Evolutionary conservation across 139 green algal genomes (phyloP).

Genomic region (Nannochloris sp.): DNA sequence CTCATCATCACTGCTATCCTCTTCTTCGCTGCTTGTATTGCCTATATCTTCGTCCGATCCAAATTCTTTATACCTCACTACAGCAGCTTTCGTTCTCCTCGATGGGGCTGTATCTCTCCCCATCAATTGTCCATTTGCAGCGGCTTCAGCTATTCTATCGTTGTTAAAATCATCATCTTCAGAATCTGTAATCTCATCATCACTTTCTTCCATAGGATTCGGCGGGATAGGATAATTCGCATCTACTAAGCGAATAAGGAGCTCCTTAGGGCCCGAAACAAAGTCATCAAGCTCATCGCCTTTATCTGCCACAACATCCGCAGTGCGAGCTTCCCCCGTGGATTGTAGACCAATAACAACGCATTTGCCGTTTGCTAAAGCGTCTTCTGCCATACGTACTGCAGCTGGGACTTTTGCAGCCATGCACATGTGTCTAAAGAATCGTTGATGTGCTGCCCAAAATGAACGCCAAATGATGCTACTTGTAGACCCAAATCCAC

Average conservation of each 20-base stretch:
- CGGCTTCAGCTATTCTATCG: not conserved
- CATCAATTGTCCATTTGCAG: not conserved
- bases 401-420: slow-evolving; percentile 53
- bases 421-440: slow-evolving; percentile 75
- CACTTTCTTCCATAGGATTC: slow-evolving; percentile 4
- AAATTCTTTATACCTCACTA: slow-evolving; percentile 21
- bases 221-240: slow-evolving; percentile 38
- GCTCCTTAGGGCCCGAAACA: slow-evolving; percentile 54
- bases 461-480: slow-evolving; percentile 53
- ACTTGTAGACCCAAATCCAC: slow-evolving; percentile 14
- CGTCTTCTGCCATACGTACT: slow-evolving; percentile 36
- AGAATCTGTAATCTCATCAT: slow-evolving; percentile 6
- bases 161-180: slow-evolving; percentile 22
- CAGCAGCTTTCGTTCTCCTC: not conserved
- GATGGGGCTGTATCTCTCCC: slow-evolving; percentile 3
- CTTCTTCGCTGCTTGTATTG: not conserved
- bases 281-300: slow-evolving; percentile 48
- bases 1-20: not conserved
- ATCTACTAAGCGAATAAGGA: slow-evolving; percentile 39
- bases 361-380: slow-evolving; percentile 48
- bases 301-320: slow-evolving; percentile 39
- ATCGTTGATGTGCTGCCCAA: slow-evolving; percentile 61
- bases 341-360: slow-evolving; percentile 61
- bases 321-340: slow-evolving; percentile 57
- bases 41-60: not conserved